A percentile compares a stretch with the other conserved stretches of the same genome.
Evolutionary conservation across 2,329 filamentous ascomycete species (phyloP).

Genomic region (Xylariaceae sp.): DNA sequence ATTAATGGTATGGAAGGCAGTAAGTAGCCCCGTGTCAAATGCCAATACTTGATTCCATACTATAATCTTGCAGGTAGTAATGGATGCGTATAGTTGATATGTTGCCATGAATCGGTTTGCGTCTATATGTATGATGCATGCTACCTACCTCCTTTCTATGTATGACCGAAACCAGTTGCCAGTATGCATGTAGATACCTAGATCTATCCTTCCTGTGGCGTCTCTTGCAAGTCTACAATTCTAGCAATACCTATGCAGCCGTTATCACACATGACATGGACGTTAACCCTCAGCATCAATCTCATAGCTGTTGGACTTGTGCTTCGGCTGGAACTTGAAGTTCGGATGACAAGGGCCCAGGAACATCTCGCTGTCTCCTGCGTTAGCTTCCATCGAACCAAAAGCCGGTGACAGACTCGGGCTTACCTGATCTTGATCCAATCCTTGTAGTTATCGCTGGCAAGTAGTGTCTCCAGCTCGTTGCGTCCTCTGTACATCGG

Average conservation of each 20-base stretch:
- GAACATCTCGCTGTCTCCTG: slow-evolving; percentile 82
- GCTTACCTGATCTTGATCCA: slow-evolving; percentile 98
- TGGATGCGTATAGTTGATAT: too few relatives aligned
- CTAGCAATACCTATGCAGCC: not conserved
- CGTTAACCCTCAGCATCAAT: slow-evolving; percentile 71
- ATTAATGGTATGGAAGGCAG: not conserved
- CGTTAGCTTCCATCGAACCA: slow-evolving; percentile 3
- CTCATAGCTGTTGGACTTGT: slow-evolving; percentile 92
- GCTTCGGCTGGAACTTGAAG: slow-evolving; percentile 96
- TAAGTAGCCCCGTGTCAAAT: too few relatives aligned
- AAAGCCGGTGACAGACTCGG: slow-evolving; percentile 1
- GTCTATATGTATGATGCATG: too few relatives aligned
- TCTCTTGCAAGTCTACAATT: not conserved
- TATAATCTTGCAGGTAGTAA: too few relatives aligned
- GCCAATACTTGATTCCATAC: too few relatives aligned
- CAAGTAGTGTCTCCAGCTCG: slow-evolving; percentile 91
- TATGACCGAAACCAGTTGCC: too few relatives aligned
- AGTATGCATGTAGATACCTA: too few relatives aligned
- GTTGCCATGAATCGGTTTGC: too few relatives aligned
- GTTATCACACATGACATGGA: too few relatives aligned
- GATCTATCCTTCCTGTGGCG: too few relatives aligned
- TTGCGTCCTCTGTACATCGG: slow-evolving; percentile 82
- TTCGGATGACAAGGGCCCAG: slow-evolving; percentile 85
- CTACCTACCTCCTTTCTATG: too few relatives aligned
- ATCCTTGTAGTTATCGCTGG: slow-evolving; percentile 89